Evolutionary conservation across 2,329 filamentous ascomycete species (phyloP).

Genomic region (Penicillium sp.): DNA sequence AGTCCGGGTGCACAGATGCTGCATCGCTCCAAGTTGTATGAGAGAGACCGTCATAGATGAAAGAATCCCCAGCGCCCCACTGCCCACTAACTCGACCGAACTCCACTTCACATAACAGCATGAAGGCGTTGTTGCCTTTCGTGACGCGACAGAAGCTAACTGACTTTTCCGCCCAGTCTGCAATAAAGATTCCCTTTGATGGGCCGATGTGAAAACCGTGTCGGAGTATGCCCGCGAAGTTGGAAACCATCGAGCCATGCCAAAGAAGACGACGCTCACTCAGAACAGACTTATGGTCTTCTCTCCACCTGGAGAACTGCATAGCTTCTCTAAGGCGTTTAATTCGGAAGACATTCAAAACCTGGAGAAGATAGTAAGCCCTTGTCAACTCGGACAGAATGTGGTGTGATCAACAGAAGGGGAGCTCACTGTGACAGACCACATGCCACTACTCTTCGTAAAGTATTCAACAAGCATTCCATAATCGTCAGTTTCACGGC

Average conservation of each 20-base stretch:
- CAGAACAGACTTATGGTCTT: too few relatives aligned
- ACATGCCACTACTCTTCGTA: not conserved
- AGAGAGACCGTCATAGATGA: not conserved
- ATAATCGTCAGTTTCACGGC: not conserved
- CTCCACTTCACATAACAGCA: not conserved
- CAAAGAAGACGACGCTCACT: not conserved
- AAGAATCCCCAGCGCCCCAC: not conserved
- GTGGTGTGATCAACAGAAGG: not conserved
- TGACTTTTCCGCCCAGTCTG: not conserved
- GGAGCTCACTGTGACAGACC: not conserved
- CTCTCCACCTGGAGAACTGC: not conserved
- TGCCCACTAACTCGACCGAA: not conserved
- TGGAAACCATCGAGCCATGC: slow-evolving; percentile 3
- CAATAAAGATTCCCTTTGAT: not conserved
- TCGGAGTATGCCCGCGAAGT: not conserved
- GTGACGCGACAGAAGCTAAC: not conserved
- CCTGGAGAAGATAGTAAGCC: not conserved
- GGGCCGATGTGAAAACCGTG: not conserved
- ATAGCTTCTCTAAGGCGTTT: slow-evolving; percentile 1
- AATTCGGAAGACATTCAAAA: slow-evolving; percentile 7
- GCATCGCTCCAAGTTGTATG: not conserved
- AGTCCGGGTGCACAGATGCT: not conserved
- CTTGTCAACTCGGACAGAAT: not conserved
- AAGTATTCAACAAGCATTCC: not conserved
- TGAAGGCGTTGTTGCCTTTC: not conserved